Evolutionary conservation across 208 protist genomes (phyloP), one percentile per base, ranked within the genome.

Genomic region (Trypanosoma rangeli): DNA sequence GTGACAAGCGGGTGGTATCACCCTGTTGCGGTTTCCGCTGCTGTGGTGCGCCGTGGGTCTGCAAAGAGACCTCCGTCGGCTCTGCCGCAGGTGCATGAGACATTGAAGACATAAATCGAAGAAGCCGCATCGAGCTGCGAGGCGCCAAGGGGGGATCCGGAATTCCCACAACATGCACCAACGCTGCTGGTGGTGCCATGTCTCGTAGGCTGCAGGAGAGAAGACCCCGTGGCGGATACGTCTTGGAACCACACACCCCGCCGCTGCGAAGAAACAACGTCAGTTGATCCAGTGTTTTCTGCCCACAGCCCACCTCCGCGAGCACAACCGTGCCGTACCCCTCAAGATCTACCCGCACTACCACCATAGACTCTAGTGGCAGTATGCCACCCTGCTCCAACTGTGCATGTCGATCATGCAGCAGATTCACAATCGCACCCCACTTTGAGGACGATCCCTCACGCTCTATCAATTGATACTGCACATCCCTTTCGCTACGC

Each of bases 271-370:
- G 77, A 5, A 86, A 70, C 39, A 90, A 60, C 20, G 77, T 78
- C 15, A 94, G 62, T 18, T 84, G 74, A 44, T 86, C 82, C 52
- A 94, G 68, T 26, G 89, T 62, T 1, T 77, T 78, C 55, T 82
- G 73, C 50, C 82, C 79, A 49, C 83, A 86, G 0, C 83, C 85
- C 1, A 74, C 69, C 58, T 92, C 84, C 20, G 84, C 83, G 7
- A 94, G 55, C 12, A 86, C 64, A 13, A 90, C 64, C 8, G 70
- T 56, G 22, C 83, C 83, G 60, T 89, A 84, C 24, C 77, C 79
- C 5, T 85, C 76, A 8, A 92, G 67, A 46, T 86, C 76, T 39
- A 94, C 75, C n/a, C 74, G 78, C 31, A 90, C 74, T 1, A 86
- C 74, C 37, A 79, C 82, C 4, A 84, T 84, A 18, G 82, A 86